Evolutionary conservation across 192 early-diverging fungal genomes (phyloP), one percentile per base, ranked within the genome.

Genomic region (Coemansia sp.): DNA sequence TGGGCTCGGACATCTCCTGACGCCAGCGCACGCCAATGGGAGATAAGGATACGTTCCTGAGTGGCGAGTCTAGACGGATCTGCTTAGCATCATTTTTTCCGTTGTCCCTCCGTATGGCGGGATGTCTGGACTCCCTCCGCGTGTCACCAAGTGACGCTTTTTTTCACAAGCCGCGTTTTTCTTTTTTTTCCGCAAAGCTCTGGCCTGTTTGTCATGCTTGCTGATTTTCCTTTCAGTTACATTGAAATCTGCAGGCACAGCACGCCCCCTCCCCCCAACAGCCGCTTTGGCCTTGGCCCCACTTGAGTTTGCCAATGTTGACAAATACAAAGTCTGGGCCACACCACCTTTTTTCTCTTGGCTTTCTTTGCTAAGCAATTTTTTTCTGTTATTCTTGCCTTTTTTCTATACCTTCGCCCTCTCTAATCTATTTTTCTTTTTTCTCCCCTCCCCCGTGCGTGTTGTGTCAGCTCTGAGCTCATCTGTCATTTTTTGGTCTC

Each of bases 281-380:
- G 19, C 19, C 46, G 46, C 51, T 57, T 57, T 57, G 54, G 29
- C 31, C 31, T 33, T 51, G 50, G 21, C 50, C 24, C 6, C 19
- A 7, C 54, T 14, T 54, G 51, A 27, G 27, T 29, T 29, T 54
- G 51, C 13, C 51, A 54, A 57, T n/a, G 29, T 34, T 34, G 31
- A 34, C 54, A 31, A 34, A 14, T 17, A 14, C 24, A 7, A 7
- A 33, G 31, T 14, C 10, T 33, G 41, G 51, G 48, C 37, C 35
- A 36, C 24, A 41, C 40, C 27, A n/a, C 51, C 0, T 45, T 62
- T 56, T 63, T 31, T 56, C 24, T 70, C 39, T 50, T 68, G 24
- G 19, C 51, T 51, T 39, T 50, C 37, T 34, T 21, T 34, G 5
- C 46, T 42, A 19, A 48, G 41, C 31, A 59, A 67, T 16, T 21